phyloP scores from a whole-genome alignment of 768 basidiomycete genomes.

The Bullera alba region DNA sequence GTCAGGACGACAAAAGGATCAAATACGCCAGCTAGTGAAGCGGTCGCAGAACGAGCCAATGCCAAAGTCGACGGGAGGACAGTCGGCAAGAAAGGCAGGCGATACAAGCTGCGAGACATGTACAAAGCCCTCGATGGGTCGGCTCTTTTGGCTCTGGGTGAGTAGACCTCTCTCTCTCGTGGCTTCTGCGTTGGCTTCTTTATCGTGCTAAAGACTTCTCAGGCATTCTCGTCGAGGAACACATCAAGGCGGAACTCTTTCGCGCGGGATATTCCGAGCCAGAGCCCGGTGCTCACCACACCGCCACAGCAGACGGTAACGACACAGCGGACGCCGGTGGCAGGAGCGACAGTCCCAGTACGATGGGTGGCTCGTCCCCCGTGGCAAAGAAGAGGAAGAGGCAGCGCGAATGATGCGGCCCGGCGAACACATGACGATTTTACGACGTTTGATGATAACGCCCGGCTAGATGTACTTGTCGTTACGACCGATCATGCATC shows the following conservation, averaged over 20 bases:
- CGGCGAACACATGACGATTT: not conserved
- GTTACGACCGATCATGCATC: not conserved
- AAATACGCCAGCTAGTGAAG: too few relatives aligned
- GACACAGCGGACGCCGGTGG: too few relatives aligned
- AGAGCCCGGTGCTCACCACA: not conserved
- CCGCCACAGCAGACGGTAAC: not conserved
- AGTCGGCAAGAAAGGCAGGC: too few relatives aligned
- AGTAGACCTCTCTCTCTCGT: constrained; percentile 1
- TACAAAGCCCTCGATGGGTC: constrained; percentile 21
- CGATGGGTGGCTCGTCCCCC: too few relatives aligned
- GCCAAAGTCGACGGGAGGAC: too few relatives aligned
- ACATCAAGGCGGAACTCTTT: not conserved
- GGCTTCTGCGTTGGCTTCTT: too few relatives aligned
- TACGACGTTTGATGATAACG: not conserved
- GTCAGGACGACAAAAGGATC: too few relatives aligned
- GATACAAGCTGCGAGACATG: constrained; percentile 28
- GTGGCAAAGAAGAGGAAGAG: too few relatives aligned
- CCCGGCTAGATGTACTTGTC: too few relatives aligned
- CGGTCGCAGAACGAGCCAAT: too few relatives aligned
- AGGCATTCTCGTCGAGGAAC: not conserved
- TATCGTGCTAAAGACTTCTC: not conserved
- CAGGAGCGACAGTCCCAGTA: too few relatives aligned
- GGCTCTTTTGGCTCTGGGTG: constrained; percentile 28
- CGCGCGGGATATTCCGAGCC: not conserved
- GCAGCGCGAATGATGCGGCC: too few relatives aligned